Conservation (phyloP, 768 basidiomycete genomes). For the Pulveroboletus sp. region DNA sequence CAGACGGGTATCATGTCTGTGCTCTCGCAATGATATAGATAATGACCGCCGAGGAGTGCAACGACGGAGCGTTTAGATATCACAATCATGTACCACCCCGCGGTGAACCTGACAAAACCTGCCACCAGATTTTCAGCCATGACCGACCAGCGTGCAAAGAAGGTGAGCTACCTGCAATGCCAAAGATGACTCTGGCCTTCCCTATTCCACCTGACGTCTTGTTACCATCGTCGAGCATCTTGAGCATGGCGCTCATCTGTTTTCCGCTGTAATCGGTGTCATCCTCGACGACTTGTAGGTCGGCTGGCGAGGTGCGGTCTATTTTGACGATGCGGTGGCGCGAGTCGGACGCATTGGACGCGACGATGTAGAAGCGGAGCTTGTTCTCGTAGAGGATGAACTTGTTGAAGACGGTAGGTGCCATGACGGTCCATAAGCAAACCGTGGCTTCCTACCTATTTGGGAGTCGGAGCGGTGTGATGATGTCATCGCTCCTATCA, state of each 20-base stretch:
- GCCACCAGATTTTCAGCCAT: neutral
- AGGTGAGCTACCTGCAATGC: slow-evolving; percentile 60
- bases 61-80: slow-evolving; percentile 90
- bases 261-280: slow-evolving; percentile 82
- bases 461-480: neutral
- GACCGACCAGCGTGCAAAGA: neutral
- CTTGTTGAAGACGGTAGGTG: slow-evolving; percentile 51
- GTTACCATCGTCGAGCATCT: slow-evolving; percentile 96
- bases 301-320: slow-evolving; percentile 76
- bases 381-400: slow-evolving; percentile 93
- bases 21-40: slow-evolving; percentile 92
- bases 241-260: slow-evolving; percentile 87
- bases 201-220: slow-evolving; percentile 82
- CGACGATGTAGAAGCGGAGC: slow-evolving; percentile 86
- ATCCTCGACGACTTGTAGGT: slow-evolving; percentile 80
- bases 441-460: slow-evolving; percentile 1
- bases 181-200: slow-evolving; percentile 74
- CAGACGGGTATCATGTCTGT: slow-evolving; percentile 79
- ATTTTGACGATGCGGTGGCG: slow-evolving; percentile 91
- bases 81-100: slow-evolving; percentile 93
- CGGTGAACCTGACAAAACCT: slow-evolving; percentile 91
- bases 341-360: slow-evolving; percentile 83
- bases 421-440: neutral
- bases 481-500: slow-evolving; percentile 29
- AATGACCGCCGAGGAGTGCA: slow-evolving; percentile 91